Conservation (phyloP, 2,329 filamentous ascomycete genomes). For the Diplocarpon mali region DNA sequence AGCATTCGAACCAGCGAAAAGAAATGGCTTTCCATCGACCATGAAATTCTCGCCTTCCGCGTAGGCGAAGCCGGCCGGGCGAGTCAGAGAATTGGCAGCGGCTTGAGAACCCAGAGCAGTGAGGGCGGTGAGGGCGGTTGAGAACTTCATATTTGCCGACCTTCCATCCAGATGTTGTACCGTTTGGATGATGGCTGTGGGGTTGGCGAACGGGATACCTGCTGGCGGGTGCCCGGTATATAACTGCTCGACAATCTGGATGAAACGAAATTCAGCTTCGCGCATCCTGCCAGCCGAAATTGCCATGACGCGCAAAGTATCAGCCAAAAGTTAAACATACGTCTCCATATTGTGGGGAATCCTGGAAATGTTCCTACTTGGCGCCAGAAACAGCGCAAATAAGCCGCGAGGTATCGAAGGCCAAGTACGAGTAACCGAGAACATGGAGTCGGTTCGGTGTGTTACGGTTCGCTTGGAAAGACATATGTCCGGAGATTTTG, state of each 20-base stretch:
- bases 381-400: too few relatives aligned
- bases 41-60: constrained; percentile 2
- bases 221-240: too few relatives aligned
- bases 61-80: constrained; percentile 3
- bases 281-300: too few relatives aligned
- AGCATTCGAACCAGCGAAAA: constrained; percentile 4
- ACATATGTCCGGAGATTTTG: too few relatives aligned
- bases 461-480: too few relatives aligned
- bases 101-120: neutral
- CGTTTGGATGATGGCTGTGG: neutral
- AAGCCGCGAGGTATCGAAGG: neutral
- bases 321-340: too few relatives aligned
- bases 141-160: constrained; percentile 1
- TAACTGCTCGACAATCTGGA: too few relatives aligned
- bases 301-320: too few relatives aligned
- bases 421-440: neutral
- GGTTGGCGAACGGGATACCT: too few relatives aligned
- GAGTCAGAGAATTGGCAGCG: neutral
- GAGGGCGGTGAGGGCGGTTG: neutral
- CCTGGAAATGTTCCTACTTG: neutral
- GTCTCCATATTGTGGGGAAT: neutral
- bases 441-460: neutral
- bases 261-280: too few relatives aligned
- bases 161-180: neutral
- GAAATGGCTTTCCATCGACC: constrained; percentile 5